Evolutionary conservation across 345 rosid genomes (phyloP), one percentile per base, ranked within the genome.

Genomic region (Gossypium bickii): DNA sequence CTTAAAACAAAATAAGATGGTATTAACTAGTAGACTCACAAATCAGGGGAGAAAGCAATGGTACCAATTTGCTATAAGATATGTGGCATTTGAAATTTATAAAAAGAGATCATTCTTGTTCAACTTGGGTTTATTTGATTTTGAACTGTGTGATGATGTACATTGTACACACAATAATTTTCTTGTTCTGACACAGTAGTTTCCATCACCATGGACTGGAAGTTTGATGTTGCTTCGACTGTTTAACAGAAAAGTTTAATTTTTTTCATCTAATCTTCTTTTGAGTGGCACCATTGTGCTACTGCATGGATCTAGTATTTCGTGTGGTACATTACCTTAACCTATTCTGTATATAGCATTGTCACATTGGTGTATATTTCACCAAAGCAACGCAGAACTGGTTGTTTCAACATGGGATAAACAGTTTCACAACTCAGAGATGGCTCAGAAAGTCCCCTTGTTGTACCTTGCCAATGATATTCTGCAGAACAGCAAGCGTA

Each of bases 341-440:
- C 85, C 43, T 16, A 6, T 45, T 41, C 29, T 76, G 43, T 11
- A 60, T 74, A 94, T 74, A 94, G 99, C 99, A 69, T 57, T 93
- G 82, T 95, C 99, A 2, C 99, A 90, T 78, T 93, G 93, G 93
- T 95, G 99, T 89, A 93, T 93, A 80, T 91, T 91, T 80, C 97
- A 95, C 77, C 96, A 84, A 61, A 84, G 85, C 76, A 93, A 93
- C 83, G 97, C 98, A 1, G 97, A 91, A 58, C 81, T 79, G 68
- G 97, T 93, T 44, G 98, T 93, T 17, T 64, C 87, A 34, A 95
- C 98, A 88, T 95, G 99, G 99, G 91, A 87, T 67, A 91, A 93
- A 77, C 98, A 95, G 84, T 93, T 95, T 81, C 94, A 82, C 80
- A 81, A 77, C 63, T 91, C 98, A 8, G 77, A 89, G 69, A 88